Evolutionary conservation across 2,329 filamentous ascomycete species (phyloP), one percentile per base, ranked within the genome.

Genomic region (Dactylellina haptotyla): DNA sequence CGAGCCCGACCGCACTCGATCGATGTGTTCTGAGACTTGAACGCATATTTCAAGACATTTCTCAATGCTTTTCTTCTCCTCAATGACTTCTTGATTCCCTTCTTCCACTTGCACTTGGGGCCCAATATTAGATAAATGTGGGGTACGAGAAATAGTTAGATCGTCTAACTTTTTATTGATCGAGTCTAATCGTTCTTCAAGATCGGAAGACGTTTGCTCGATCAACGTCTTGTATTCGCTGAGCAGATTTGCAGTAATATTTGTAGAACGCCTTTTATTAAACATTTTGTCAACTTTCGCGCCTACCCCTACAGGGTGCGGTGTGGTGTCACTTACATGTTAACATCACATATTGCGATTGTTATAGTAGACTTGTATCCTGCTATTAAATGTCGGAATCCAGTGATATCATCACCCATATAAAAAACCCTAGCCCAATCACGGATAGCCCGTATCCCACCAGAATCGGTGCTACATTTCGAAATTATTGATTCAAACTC

Each of bases 391-490:
- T 79, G 76, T 39, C 78, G 79, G 62, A 84, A 84, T 54, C 79
- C 80, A 70, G 81, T 80, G 46, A 84, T 81, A 71, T 83, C 79
- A 45, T 83, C 80, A 26, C 81, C 82, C 79, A 83, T 82, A 57
- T 83, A 84, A 67, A 75, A 80, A 48, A 84, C 75, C 76, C 79
- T 82, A 3, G 82, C 81, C 83, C 81, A 84, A 75, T 83, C 83
- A 48, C 81, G 80, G 76, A 84, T 84, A 20, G 79, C 78, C 59
- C 80, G 78, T 69, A 75, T 76, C 30, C 74, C 78, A 20, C 75
- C 77, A 34, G 82, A 83, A 46, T 77, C 80, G 43, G 78, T 77
- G 34, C 77, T 78, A 66, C 77, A 82, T 77, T 80, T 80, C 26
- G 75, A 37, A 34, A 84, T 76, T 75, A 82, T 79, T 58, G 79